Conservation (phyloP, 805 yeast genomes). For the Candida rishiriensis region DNA sequence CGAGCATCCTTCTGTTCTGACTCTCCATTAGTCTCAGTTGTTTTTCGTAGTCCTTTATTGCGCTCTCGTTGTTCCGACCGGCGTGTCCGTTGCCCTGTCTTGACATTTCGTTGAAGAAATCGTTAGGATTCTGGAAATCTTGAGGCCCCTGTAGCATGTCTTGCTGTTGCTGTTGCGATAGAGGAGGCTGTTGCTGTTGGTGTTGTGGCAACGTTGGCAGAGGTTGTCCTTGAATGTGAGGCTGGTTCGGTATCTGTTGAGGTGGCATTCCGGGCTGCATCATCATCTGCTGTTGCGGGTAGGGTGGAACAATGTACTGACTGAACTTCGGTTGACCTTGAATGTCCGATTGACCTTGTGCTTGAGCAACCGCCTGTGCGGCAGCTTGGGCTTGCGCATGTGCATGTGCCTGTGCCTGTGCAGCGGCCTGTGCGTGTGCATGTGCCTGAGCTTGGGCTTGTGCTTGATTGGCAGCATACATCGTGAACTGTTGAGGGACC, state of each 20-base stretch:
- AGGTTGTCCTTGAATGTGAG: constrained; percentile 13
- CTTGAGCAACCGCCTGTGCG: constrained; percentile 11
- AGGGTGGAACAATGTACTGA: constrained; percentile 25
- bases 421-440: constrained; percentile 7
- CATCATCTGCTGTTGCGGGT: constrained; percentile 26
- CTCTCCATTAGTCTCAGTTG: constrained; percentile 71
- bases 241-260: constrained; percentile 13
- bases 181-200: constrained; percentile 12
- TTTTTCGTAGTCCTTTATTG: constrained; percentile 77
- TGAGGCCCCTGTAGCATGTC: constrained; percentile 15
- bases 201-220: constrained; percentile 16
- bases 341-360: constrained; percentile 1
- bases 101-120: constrained; percentile 18
- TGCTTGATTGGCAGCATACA: constrained; percentile 24
- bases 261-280: constrained; percentile 18
- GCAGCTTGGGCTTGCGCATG: constrained; percentile 12
- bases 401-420: constrained; percentile 3
- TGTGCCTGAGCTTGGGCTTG: constrained; percentile 12
- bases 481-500: constrained; percentile 26
- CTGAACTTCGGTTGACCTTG: constrained; percentile 14
- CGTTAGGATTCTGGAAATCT: constrained; percentile 18
- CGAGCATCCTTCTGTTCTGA: constrained; percentile 67
- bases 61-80: constrained; percentile 35
- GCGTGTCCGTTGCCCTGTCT: constrained; percentile 18
- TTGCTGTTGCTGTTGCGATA: constrained; percentile 12